Conservation (phyloP, 2,329 filamentous ascomycete genomes). For the Ophiostoma quercus region DNA sequence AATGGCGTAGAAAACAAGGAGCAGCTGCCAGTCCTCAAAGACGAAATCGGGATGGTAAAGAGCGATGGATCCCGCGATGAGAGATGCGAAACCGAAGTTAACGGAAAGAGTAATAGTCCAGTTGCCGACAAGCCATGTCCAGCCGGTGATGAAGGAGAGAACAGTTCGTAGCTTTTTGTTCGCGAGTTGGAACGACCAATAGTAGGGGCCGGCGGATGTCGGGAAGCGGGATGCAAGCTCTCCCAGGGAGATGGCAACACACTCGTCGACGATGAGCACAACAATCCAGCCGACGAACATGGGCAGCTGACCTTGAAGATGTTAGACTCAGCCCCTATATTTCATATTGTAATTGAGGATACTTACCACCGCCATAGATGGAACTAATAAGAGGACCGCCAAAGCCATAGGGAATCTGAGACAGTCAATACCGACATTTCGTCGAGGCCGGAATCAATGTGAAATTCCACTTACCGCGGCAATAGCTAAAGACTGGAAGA, state of each 20-base stretch:
- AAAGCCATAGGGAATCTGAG: constrained; percentile 24
- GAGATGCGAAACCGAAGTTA: constrained; percentile 71
- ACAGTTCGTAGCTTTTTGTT: constrained; percentile 55
- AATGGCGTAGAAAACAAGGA: constrained; percentile 24
- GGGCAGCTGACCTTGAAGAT: constrained; percentile 4
- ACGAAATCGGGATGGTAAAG: constrained; percentile 43
- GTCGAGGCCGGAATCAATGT: too few relatives aligned
- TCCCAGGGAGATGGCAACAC: constrained; percentile 40
- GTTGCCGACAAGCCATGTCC: constrained; percentile 73
- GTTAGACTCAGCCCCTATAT: background rate
- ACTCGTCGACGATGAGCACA: constrained; percentile 49
- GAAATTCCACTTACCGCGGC: constrained; percentile 17
- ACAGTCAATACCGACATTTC: background rate
- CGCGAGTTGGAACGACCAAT: constrained; percentile 71
- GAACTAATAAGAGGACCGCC: constrained; percentile 24
- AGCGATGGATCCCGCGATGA: constrained; percentile 52
- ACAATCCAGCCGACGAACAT: constrained; percentile 53
- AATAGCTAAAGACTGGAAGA: constrained; percentile 48
- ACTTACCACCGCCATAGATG: constrained; percentile 24
- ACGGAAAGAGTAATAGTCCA: constrained; percentile 79
- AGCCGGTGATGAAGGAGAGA: constrained; percentile 67
- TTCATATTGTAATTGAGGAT: background rate
- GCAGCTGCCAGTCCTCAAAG: constrained; percentile 19
- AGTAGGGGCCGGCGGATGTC: constrained; percentile 52
- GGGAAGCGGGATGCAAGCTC: constrained; percentile 23